Evolutionary conservation across 768 basidiomycete genomes (phyloP), one percentile per base, ranked within the genome.

Genomic region (Tulasnella sp.): DNA sequence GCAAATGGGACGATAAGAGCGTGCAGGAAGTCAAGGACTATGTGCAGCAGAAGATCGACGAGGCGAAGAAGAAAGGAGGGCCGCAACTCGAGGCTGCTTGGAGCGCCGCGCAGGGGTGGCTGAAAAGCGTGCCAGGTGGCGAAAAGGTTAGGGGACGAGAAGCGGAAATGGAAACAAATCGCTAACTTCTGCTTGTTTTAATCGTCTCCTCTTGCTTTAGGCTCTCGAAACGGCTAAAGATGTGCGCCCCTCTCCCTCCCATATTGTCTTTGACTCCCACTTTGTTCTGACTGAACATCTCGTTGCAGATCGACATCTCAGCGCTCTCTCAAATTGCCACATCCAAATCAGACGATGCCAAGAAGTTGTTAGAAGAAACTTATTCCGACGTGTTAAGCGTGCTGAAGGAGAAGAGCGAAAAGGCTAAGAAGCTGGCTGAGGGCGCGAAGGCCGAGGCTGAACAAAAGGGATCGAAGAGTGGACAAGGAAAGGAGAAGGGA

Each of bases 11-110:
- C 76, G 81, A 83, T 77, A 79, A 83, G 80, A 82, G 81, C 78
- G 20, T 83, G 69, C 79, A 83, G 78, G 82, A 84, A 80, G 74
- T 84, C 23, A 80, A 81, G 71, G 80, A 82, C 7, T 83, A 81
- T 71, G 80, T 84, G 26, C 72, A 80, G 81, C 72, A 78, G 46
- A 83, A 84, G 80, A 82, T 80, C 18, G 78, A 82, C 69, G 81
- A 83, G 72, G 82, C 82, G 55, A 73, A 81, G 70, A 77, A 81
- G 55, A 69, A 67, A 18, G 75, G 69, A 1, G 55, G 55, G 39
- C 20, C 37, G 13, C 29, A 77, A n/a, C 40, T 35, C 13, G 74
- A 75, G 5, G 44, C 44, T 29, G 55, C 23, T 23, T 61, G 74
- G 74, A 75, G 46, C 32, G 20, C 55, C 2, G 57, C 46, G 37